phyloP scores from a whole-genome alignment of 106 monocot genomes.

The Ottelia alismoides region DNA sequence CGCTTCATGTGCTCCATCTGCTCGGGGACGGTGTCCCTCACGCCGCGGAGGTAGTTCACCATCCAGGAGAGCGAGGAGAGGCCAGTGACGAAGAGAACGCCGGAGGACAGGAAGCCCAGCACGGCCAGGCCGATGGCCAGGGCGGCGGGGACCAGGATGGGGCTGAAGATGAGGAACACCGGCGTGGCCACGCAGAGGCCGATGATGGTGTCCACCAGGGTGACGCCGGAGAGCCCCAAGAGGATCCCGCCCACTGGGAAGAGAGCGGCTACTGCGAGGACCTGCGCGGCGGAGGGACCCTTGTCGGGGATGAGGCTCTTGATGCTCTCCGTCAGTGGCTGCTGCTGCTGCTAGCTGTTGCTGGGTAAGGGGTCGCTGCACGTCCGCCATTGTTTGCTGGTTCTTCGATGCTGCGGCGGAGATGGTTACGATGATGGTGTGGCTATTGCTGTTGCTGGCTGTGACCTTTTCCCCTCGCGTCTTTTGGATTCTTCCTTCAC shows the following conservation, averaged over 20 bases:
- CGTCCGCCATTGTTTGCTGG: too few relatives aligned
- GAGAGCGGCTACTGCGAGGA: constrained; percentile 8
- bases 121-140: constrained; percentile 3
- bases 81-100: constrained; percentile 5
- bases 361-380: too few relatives aligned
- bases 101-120: constrained; percentile 6
- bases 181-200: constrained; percentile 3
- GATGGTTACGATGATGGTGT: too few relatives aligned
- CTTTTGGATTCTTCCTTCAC: too few relatives aligned
- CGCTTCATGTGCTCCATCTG: constrained; percentile 5
- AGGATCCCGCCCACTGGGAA: constrained; percentile 14
- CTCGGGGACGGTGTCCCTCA: constrained; percentile 1
- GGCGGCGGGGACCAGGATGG: constrained; percentile 14
- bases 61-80: constrained; percentile 13
- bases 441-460: too few relatives aligned
- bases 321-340: constrained; percentile 3
- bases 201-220: constrained; percentile 7
- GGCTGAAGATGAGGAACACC: constrained; percentile 8
- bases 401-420: too few relatives aligned
- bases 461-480: too few relatives aligned
- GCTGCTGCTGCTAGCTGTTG: constrained; percentile 1
- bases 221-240: constrained; percentile 4
- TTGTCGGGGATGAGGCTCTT: constrained; percentile 5
- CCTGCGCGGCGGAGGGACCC: constrained; percentile 4
- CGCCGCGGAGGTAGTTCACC: background rate